Percentiles rank a stretch among this genome's conserved stretches.
These are phyloP conservation scores for Dactylorhiza incarnata DNA, from an alignment of 106 monocot species.

Conservation along the genomic window DNA sequence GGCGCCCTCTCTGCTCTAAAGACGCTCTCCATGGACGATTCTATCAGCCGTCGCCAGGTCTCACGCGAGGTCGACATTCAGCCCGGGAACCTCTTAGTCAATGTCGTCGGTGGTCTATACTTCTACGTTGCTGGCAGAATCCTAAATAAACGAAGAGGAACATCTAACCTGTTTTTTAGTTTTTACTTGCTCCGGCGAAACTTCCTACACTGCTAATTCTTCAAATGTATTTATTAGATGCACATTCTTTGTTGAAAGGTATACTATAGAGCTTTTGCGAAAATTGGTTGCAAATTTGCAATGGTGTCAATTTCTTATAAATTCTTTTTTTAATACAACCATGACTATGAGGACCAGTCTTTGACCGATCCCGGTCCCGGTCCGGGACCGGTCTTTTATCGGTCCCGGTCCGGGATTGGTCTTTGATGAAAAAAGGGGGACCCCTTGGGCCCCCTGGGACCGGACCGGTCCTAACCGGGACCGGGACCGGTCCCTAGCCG, in stretches of 20 bases:
- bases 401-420: no score
- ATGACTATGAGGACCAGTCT: no score
- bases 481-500: no score
- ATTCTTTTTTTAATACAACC: no score
- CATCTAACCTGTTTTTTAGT: not conserved
- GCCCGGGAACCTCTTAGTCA: slow-evolving; percentile 38
- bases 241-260: not conserved
- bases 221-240: not conserved
- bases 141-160: not conserved
- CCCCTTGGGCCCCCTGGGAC: no score
- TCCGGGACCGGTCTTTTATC: no score
- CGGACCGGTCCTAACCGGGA: no score
- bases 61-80: slow-evolving; percentile 45
- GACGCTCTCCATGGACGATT: slow-evolving; percentile 19
- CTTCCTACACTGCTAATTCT: not conserved
- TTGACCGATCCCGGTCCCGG: no score
- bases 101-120: slow-evolving; percentile 17
- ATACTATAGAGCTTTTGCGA: not conserved
- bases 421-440: no score
- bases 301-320: no score
- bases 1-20: slow-evolving; percentile 51
- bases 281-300: no score
- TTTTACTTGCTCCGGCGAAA: no score
- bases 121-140: not conserved
- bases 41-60: not conserved